These are phyloP conservation scores for Candida albicans DNA, from an alignment of 1,139 yeast genomes.

Conservation along the genomic window DNA sequence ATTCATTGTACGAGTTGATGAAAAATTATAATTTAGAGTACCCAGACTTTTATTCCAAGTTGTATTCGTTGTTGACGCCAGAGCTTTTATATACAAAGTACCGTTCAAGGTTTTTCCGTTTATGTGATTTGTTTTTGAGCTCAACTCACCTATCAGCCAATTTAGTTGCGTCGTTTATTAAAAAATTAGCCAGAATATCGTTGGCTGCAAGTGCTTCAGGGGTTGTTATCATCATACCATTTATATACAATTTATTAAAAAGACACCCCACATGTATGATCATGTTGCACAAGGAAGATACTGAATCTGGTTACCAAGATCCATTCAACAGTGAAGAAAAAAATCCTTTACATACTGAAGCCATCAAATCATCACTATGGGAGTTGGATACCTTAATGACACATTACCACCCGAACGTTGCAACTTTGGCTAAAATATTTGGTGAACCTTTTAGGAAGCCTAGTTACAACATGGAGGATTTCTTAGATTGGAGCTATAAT, in stretches of 20 bases:
- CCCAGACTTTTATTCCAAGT: conserved; percentile 83
- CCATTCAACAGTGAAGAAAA: conserved; percentile 62
- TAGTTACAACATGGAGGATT: conserved; percentile 87
- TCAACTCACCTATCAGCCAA: conserved; percentile 87
- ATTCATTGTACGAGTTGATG: conserved; percentile 86
- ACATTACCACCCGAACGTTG: conserved; percentile 96
- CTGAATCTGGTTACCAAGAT: conserved; percentile 46
- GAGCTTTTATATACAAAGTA: conserved; percentile 74
- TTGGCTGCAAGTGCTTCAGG: conserved; percentile 89
- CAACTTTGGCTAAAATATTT: conserved; percentile 85
- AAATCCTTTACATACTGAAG: conserved; percentile 79
- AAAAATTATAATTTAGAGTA: conserved; percentile 82
- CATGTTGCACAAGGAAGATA: conserved; percentile 56
- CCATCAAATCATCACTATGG: conserved; percentile 88
- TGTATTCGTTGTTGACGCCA: conserved; percentile 78
- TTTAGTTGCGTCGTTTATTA: conserved; percentile 86
- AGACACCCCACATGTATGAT: conserved; percentile 94
- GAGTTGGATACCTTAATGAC: conserved; percentile 76
- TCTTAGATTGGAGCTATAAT: conserved; percentile 84
- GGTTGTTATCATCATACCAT: conserved; percentile 83
- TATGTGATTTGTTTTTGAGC: conserved; percentile 80
- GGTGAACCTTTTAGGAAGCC: conserved; percentile 89
- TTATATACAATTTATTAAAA: conserved; percentile 82
- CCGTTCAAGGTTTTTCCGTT: conserved; percentile 83
- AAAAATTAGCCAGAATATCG: conserved; percentile 72